Evolutionary conservation across 2,329 filamentous ascomycete genomes (phyloP), one percentile per base, ranked within the genome.

Genomic region (Bipolaris gigantea): DNA sequence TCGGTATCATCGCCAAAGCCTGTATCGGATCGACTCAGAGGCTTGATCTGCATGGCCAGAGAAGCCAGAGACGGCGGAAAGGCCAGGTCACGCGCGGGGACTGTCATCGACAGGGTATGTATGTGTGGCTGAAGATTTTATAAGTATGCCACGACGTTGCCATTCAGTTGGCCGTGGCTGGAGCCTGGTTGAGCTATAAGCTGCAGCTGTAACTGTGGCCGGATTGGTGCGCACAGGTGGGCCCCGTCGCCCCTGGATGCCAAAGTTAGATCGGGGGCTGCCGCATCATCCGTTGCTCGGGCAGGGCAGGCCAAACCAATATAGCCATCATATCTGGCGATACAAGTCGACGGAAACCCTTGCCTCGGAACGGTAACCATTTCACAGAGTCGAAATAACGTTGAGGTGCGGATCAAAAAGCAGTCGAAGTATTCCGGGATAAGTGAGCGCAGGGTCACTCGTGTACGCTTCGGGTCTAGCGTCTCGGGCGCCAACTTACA

Each of bases 1-100:
- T 62, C 60, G 38, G 58, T 53, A 50, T 69, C 64, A 48, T 68
- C 67, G 11, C 61, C 56, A n/a, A 65, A 35, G 9, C 55, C 62
- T 19, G 63, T 69, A 19, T 67, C 63, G 34, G 62, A 63, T 54
- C 63, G 59, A 42, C 54, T 60, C 55, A 69, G 45, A 9, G 55
- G 48, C 33, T 35, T 49, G 13, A 58, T 58, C 50, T 62, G 53
- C 60, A 67, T 64, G 27, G 59, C 57, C 49, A 47, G 19, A 30
- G 39, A 35, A 21, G 40, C n/a, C 46, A 30, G 27, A 44, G 30
- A 21, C 35, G 3, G 13, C 11, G 16, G 16, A 38, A 25, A 32
- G 39, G 19, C 15, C 35, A 55, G 30, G 41, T 30, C 41, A 40
- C 32, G 25, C 23, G 36, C 46, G 15, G 11, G 33, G 33, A 21